Evolutionary conservation across 805 yeast species (phyloP).

Genomic region (Kuraishia ogatae): DNA sequence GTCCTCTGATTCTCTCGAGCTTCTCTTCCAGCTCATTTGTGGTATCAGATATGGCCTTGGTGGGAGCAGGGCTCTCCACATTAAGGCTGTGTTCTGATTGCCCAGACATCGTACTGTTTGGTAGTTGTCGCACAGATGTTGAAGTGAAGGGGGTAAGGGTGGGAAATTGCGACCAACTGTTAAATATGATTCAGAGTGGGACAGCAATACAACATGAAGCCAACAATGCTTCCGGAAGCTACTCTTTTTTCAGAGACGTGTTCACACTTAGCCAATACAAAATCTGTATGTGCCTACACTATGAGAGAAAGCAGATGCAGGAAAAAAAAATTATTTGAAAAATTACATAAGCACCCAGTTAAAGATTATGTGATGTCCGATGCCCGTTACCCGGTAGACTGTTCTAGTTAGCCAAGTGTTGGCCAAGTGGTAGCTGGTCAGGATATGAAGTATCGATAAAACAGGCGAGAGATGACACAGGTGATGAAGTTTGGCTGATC

Average conservation of each 20-base stretch:
- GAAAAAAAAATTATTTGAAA: neutral
- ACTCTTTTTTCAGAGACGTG: too few species aligned
- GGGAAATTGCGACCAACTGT: too few species aligned
- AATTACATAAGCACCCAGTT: neutral
- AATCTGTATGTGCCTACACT: neutral
- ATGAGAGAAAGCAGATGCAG: neutral
- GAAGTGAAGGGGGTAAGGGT: too few species aligned
- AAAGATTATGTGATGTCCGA: neutral
- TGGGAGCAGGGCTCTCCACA: neutral
- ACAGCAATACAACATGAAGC: too few species aligned
- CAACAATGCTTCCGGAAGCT: too few species aligned
- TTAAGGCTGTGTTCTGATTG: neutral
- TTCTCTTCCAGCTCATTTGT: constrained; percentile 47
- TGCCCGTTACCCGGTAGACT: neutral
- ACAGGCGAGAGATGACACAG: too few species aligned
- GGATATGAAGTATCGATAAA: too few species aligned
- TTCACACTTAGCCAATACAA: neutral
- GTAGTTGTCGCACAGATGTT: too few species aligned
- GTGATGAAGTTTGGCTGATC: too few species aligned
- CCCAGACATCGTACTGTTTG: neutral
- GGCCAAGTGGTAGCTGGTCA: too few species aligned
- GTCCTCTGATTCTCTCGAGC: constrained; percentile 60
- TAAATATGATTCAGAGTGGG: too few species aligned
- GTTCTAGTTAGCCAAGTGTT: too few species aligned
- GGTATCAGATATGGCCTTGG: neutral